These are phyloP conservation scores for Leccinum pachyderme DNA, from an alignment of 1,284 basidiomycete genomes.

Conservation along the genomic window DNA sequence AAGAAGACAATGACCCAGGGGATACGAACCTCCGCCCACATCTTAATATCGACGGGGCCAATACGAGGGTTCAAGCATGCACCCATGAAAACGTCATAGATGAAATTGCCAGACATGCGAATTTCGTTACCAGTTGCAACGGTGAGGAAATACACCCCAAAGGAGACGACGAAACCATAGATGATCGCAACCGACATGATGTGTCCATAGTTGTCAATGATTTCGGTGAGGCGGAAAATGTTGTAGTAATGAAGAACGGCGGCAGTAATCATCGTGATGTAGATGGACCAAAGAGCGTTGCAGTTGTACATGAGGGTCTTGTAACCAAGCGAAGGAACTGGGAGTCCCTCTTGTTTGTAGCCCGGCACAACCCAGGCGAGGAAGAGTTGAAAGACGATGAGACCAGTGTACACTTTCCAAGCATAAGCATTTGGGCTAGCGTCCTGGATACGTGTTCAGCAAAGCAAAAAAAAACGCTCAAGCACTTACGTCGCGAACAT, in stretches of 20 bases:
- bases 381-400: constrained; percentile 87
- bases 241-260: constrained; percentile 76
- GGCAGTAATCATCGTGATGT: constrained; percentile 81
- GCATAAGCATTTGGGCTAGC: constrained; percentile 90
- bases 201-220: constrained; percentile 96
- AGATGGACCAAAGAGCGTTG: constrained; percentile 89
- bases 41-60: constrained; percentile 94
- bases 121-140: constrained; percentile 79
- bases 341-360: constrained; percentile 90
- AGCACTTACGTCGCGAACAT: constrained; percentile 69
- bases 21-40: constrained; percentile 99
- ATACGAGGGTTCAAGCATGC: constrained; percentile 92
- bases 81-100: constrained; percentile 98
- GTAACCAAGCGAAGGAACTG: constrained; percentile 89
- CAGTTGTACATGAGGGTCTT: constrained; percentile 95
- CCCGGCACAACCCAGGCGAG: constrained; percentile 92
- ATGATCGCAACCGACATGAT: constrained; percentile 97
- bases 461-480: background rate
- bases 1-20: constrained; percentile 98
- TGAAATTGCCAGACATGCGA: constrained; percentile 90
- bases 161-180: constrained; percentile 81
- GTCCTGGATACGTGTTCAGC: constrained; percentile 51
- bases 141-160: constrained; percentile 77
- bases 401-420: constrained; percentile 85
- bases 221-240: constrained; percentile 89